Conservation (phyloP, 1,284 basidiomycete species). For the Moesziomyces sp. region DNA sequence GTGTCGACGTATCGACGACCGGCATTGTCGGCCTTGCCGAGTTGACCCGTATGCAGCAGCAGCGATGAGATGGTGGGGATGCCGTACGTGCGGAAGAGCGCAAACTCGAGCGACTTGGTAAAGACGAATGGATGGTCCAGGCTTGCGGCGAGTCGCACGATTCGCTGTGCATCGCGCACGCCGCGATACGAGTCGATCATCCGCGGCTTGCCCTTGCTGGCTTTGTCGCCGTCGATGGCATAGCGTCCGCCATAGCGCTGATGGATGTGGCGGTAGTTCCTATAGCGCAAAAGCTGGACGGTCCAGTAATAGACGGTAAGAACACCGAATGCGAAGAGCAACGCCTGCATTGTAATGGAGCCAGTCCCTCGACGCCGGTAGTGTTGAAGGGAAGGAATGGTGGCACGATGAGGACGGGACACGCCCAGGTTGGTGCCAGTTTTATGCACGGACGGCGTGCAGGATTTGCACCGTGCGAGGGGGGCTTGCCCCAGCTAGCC, state of each 20-base stretch:
- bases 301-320: slow-evolving; percentile 11
- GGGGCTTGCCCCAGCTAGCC: too few relatives aligned
- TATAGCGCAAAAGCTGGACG: slow-evolving; percentile 18
- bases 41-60: slow-evolving; percentile 39
- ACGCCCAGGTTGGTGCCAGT: too few relatives aligned
- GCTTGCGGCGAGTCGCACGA: slow-evolving; percentile 21
- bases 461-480: too few relatives aligned
- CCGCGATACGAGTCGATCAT: slow-evolving; percentile 46
- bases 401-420: too few relatives aligned
- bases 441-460: too few relatives aligned
- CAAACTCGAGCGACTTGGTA: slow-evolving; percentile 39
- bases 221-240: slow-evolving; percentile 9
- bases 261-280: slow-evolving; percentile 25
- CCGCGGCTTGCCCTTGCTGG: slow-evolving; percentile 24
- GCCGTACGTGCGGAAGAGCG: slow-evolving; percentile 48
- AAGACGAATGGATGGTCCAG: slow-evolving; percentile 29
- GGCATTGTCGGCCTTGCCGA: slow-evolving; percentile 39
- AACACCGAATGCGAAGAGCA: slow-evolving; percentile 10
- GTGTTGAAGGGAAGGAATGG: too few relatives aligned
- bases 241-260: slow-evolving; percentile 37
- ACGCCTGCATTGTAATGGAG: not conserved
- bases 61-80: slow-evolving; percentile 47
- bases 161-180: slow-evolving; percentile 44
- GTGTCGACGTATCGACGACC: slow-evolving; percentile 42
- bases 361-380: not conserved